Evolutionary conservation across 371 early-diverging fungal genomes (phyloP), one percentile per base, ranked within the genome.

Genomic region (Sanchytrium tribonematis): DNA sequence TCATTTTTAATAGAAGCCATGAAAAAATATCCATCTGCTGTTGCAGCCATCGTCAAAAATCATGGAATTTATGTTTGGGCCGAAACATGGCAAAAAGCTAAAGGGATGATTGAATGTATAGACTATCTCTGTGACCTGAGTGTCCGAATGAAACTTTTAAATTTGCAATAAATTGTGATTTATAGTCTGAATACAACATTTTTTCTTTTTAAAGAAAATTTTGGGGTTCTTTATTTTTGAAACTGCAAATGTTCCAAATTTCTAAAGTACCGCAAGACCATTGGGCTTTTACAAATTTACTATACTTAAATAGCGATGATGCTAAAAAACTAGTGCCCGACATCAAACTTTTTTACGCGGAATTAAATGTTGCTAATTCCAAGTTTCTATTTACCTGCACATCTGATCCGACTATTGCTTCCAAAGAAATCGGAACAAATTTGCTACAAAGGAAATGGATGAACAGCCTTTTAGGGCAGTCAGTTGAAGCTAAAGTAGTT

Each of bases 51-150:
- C 22, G 48, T 48, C 48, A 48, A 48, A 22, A 12, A 22, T 48
- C 48, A 48, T 48, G 48, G 48, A 12, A 48, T 48, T 48, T 48
- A 48, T 48, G 48, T 48, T 48, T 48, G 48, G 48, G 48, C 48
- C 5, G 48, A 48, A 48, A 48, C 48, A 5, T 48, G 48, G 48
- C 12, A 48, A 48, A 48, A 48, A 22, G 48, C 48, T 12, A 48
- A 48, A 22, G 48, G 48, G 22, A 48, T 48, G 48, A 22, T 22
- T 48, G 48, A 48, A 48, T 48, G 48, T 48, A 48, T 48, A 48
- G 48, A 48, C 22, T 48, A 48, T 48, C 22, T 48, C 5, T 48
- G 48, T 48, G 48, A 48, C 22, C 48, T 48, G 22, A 12, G 12
- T 48, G 48, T 48, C 5, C 48, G 48, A 48, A 48, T 48, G 48